Conservation (phyloP, 2,329 filamentous ascomycete genomes). For the Neonectria sp. region DNA sequence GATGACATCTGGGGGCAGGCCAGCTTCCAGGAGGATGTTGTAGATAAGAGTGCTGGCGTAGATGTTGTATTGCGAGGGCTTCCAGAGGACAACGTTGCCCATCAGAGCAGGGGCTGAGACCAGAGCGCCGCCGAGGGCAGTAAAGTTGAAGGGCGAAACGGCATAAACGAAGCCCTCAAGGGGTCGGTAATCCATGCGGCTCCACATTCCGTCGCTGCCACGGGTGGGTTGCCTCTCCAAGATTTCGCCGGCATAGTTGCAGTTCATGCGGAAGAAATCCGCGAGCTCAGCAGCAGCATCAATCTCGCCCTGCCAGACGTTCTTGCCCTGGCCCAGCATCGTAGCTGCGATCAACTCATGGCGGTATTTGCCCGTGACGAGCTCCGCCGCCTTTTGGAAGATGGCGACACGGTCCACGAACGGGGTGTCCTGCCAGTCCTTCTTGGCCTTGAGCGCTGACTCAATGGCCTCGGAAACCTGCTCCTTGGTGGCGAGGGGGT, state of each 20-base stretch:
- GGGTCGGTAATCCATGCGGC: constrained; percentile 90
- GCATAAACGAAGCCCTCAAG: constrained; percentile 97
- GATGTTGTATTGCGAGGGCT: constrained; percentile 89
- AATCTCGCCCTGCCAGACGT: constrained; percentile 98
- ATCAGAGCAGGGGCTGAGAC: constrained; percentile 86
- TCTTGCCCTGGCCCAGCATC: constrained; percentile 97
- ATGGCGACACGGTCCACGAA: constrained; percentile 93
- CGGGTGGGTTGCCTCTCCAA: constrained; percentile 54
- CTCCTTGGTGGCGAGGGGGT: constrained; percentile 50
- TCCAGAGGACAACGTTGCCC: constrained; percentile 97
- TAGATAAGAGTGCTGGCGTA: constrained; percentile 91
- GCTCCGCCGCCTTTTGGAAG: constrained; percentile 95
- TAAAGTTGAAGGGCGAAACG: constrained; percentile 96
- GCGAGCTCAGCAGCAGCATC: constrained; percentile 92
- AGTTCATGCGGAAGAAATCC: constrained; percentile 95
- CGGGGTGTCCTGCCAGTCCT: constrained; percentile 86
- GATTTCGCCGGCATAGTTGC: constrained; percentile 81
- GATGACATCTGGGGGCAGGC: constrained; percentile 89
- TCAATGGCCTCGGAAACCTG: constrained; percentile 75
- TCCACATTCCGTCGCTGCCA: constrained; percentile 51
- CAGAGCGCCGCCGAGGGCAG: constrained; percentile 91
- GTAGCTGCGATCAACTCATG: constrained; percentile 97
- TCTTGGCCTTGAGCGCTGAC: constrained; percentile 85
- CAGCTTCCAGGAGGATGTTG: constrained; percentile 91
- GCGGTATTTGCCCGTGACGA: constrained; percentile 91